Conservation (phyloP, 192 early-diverging fungal species). For the Gigaspora rosea region DNA sequence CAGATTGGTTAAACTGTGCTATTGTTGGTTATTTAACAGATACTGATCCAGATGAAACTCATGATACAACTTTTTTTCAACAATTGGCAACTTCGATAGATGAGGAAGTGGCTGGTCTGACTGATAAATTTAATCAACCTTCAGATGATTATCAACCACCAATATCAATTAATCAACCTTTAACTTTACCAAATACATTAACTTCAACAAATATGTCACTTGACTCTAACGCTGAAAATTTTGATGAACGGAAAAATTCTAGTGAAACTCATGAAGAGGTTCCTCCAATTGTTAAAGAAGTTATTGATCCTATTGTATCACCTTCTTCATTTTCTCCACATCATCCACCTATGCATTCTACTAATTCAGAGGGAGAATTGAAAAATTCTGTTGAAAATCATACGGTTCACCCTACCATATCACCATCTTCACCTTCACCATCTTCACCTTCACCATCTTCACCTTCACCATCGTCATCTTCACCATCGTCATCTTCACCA, state of each 20-base stretch:
- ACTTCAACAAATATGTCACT: background rate
- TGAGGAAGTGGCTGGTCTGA: constrained; percentile 21
- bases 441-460: too few relatives aligned
- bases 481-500: background rate
- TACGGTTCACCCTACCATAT: background rate
- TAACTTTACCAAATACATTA: background rate
- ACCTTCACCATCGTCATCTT: too few relatives aligned
- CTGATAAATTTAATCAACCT: constrained; percentile 20
- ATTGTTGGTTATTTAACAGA: constrained; percentile 51
- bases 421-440: too few relatives aligned
- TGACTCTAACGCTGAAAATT: background rate
- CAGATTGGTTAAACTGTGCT: constrained; percentile 53
- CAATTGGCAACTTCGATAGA: constrained; percentile 22
- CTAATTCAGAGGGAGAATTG: background rate
- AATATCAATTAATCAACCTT: background rate
- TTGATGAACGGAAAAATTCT: background rate
- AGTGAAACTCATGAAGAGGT: background rate
- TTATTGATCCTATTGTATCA: too few relatives aligned
- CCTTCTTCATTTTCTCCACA: too few relatives aligned
- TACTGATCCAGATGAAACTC: constrained; percentile 1
- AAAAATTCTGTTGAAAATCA: background rate
- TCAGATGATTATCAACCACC: background rate
- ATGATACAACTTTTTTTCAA: constrained; percentile 19
- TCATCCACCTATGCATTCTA: too few relatives aligned
- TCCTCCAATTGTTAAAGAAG: background rate